A percentile compares a stretch with the other conserved stretches of the same genome.
Evolutionary conservation across 768 basidiomycete genomes (phyloP).

Genomic region (Neoboletus brunneissimus): DNA sequence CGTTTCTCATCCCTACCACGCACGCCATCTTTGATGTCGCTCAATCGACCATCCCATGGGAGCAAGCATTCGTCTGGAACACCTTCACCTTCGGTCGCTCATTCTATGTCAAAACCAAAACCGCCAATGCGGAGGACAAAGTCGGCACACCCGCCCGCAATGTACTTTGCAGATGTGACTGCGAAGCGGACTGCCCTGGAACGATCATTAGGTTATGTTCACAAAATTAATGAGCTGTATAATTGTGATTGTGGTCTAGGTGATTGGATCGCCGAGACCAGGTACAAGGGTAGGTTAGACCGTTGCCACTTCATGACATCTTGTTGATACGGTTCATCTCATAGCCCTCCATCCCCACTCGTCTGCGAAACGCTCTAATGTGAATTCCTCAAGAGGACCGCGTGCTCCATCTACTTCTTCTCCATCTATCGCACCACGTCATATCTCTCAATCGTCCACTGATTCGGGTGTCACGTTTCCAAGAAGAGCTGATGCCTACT

Average conservation of each 20-base stretch:
- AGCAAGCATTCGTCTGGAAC: slow-evolving; percentile 26
- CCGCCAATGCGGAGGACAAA: slow-evolving; percentile 32
- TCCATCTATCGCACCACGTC: slow-evolving; percentile 56
- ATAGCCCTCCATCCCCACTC: slow-evolving; percentile 22
- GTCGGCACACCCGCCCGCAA: slow-evolving; percentile 55
- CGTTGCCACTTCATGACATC: not conserved
- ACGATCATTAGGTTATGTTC: slow-evolving; percentile 68
- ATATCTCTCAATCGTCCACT: slow-evolving; percentile 68
- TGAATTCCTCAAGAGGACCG: slow-evolving; percentile 21
- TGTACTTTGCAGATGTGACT: slow-evolving; percentile 67
- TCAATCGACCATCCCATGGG: slow-evolving; percentile 19
- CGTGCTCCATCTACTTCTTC: slow-evolving; percentile 38
- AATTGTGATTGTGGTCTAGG: slow-evolving; percentile 71
- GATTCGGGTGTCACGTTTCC: slow-evolving; percentile 80
- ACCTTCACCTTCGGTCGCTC: slow-evolving; percentile 34
- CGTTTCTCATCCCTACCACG: slow-evolving; percentile 60
- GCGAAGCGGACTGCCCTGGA: slow-evolving; percentile 56
- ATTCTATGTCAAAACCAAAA: slow-evolving; percentile 25
- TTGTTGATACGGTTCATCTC: slow-evolving; percentile 3
- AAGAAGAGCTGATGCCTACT: slow-evolving; percentile 70
- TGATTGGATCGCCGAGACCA: slow-evolving; percentile 68
- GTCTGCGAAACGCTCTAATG: slow-evolving; percentile 27
- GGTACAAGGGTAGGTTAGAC: slow-evolving; percentile 46
- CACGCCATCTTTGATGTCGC: slow-evolving; percentile 59
- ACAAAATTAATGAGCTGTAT: slow-evolving; percentile 81